phyloP scores from a whole-genome alignment of 345 rosid genomes.

The Zanthoxylum bungeanum region DNA sequence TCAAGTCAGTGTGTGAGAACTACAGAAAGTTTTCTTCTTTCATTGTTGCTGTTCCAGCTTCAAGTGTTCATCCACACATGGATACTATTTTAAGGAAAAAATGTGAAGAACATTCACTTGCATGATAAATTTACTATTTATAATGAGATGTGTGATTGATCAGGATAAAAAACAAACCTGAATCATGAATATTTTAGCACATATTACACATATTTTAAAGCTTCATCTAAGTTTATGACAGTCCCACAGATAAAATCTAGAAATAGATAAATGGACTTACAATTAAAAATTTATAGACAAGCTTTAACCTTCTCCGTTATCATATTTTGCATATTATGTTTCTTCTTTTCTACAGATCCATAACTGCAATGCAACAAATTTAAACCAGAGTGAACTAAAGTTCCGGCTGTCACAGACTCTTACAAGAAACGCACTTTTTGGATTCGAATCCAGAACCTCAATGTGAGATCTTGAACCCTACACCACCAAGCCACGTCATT shows the following conservation, averaged over 20 bases:
- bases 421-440: too few relatives aligned
- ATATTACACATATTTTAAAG: neutral
- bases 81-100: neutral
- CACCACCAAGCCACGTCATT: too few relatives aligned
- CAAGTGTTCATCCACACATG: neutral
- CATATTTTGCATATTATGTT: neutral
- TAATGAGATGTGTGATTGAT: neutral
- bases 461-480: too few relatives aligned
- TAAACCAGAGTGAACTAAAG: neutral
- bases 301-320: neutral
- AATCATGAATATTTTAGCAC: neutral
- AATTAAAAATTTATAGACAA: neutral
- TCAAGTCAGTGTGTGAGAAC: neutral
- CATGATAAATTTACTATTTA: too few relatives aligned
- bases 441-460: too few relatives aligned
- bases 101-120: neutral
- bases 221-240: neutral
- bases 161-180: neutral
- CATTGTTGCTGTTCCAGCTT: neutral
- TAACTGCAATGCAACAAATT: neutral
- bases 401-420: too few relatives aligned
- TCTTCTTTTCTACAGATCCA: neutral
- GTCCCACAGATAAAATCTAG: neutral
- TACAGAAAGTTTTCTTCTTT: neutral
- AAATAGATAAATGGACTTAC: neutral